Conservation (phyloP, 108 stramenopile genomes). For the Stephanodiscus triporus region DNA sequence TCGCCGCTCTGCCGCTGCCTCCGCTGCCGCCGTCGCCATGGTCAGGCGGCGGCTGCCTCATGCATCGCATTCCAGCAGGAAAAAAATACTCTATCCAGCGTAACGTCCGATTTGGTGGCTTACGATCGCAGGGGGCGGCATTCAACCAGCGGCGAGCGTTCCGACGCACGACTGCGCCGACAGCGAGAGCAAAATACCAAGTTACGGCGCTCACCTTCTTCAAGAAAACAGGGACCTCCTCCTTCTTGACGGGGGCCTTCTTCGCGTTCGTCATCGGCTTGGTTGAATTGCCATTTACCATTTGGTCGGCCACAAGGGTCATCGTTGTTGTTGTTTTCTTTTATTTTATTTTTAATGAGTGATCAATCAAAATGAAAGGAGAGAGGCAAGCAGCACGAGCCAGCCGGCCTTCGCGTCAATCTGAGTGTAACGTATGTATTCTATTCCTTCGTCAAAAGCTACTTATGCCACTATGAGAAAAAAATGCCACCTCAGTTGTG, state of each 20-base stretch:
- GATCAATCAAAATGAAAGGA: too few relatives aligned
- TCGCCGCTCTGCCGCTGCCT: neutral
- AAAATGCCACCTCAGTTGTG: too few relatives aligned
- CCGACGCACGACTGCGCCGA: constrained; percentile 1
- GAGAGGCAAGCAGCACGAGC: too few relatives aligned
- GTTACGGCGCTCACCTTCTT: constrained; percentile 38
- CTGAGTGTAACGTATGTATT: too few relatives aligned
- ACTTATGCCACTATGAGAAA: too few relatives aligned
- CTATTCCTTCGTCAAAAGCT: too few relatives aligned
- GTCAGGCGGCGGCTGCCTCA: constrained; percentile 8
- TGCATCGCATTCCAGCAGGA: neutral
- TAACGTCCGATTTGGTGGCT: too few relatives aligned
- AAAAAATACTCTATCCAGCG: neutral
- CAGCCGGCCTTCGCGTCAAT: too few relatives aligned
- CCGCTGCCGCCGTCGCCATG: constrained; percentile 3
- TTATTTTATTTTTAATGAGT: too few relatives aligned
- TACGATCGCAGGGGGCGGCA: too few relatives aligned
- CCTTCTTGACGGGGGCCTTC: constrained; percentile 41
- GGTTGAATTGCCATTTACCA: neutral
- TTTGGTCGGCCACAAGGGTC: neutral
- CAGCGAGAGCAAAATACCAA: neutral
- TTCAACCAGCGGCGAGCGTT: neutral
- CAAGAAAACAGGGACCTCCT: constrained; percentile 55
- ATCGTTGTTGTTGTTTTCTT: neutral
- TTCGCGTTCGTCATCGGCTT: constrained; percentile 39